Base-by-base conservation (phyloP, 768 basidiomycete genomes). In the Mycena pura region DNA sequence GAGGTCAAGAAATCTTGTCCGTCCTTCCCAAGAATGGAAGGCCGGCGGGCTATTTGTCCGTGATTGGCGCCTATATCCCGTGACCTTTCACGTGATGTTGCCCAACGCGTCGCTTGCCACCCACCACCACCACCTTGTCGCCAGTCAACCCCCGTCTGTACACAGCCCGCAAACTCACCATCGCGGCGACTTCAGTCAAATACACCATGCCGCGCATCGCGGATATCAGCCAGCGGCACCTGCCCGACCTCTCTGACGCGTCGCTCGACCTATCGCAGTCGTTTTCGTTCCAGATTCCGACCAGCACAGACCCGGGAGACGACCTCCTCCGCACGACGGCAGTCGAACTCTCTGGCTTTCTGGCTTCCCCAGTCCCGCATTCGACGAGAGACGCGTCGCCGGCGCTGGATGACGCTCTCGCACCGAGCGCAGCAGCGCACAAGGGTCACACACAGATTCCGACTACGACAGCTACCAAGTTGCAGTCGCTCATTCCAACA, bases 231-330 rank as follows among this genome's bases (percentile, higher is more conserved):
- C 71, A 81, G 46, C 78, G 82, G 68, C 82, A 86, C 70, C 67
- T 86, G 25, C 86, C 86, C 38, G 85, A 88, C 62, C 68, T 80
- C 49, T 83, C 83, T 24, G 78, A 82, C 62, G 66, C 73, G n/a
- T 84, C 82, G 32, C 80, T 78, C 61, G n/a, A n/a, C n/a, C n/a
- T n/a, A n/a, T n/a, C n/a, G n/a, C n/a, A n/a, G n/a, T 55, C 61
- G 25, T 81, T 79, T 62, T 85, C 84, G 2, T 84, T 86, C 69
- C 83, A 86, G 69, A 84, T 87, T 32, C 86, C 87, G 1, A 55
- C 53, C 4, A 72, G 74, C 8, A 67, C 73, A 6, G 74, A 73
- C 36, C 69, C 71, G 7, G 81, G 79, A 15, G 83, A 85, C 64
- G 79, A 86, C 64, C 80, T 88, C 25, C 80, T 89, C 4, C 72